Evolutionary conservation across 1,284 basidiomycete species (phyloP).

Genomic region (Stygiomarasmius scandens): DNA sequence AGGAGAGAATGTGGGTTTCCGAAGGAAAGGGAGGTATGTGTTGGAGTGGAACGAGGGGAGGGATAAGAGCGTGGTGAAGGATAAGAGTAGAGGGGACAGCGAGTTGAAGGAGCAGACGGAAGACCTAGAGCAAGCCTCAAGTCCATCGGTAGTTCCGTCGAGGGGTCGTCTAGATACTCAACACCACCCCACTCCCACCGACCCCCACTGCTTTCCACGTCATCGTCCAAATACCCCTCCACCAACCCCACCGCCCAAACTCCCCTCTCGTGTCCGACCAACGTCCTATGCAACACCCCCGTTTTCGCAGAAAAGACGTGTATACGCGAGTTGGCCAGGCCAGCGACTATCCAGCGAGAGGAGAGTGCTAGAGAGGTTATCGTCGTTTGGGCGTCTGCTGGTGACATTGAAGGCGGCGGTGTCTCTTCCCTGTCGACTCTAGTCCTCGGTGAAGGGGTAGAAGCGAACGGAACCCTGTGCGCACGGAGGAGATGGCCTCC

Average conservation of each 20-base stretch:
- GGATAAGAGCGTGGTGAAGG: background rate
- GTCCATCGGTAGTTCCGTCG: background rate
- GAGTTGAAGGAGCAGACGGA: background rate
- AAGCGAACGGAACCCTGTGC: constrained; percentile 57
- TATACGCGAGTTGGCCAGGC: constrained; percentile 87
- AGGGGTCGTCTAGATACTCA: background rate
- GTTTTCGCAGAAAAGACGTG: constrained; percentile 86
- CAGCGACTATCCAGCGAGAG: constrained; percentile 85
- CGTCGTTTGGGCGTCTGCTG: constrained; percentile 59
- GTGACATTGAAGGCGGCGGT: background rate
- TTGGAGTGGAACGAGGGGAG: background rate
- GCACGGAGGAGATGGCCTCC: constrained; percentile 79
- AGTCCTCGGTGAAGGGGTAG: constrained; percentile 26
- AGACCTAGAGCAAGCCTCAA: background rate
- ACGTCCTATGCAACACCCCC: constrained; percentile 77
- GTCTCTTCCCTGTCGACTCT: too few species aligned
- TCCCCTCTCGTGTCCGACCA: constrained; percentile 86
- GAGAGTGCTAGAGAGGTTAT: constrained; percentile 91
- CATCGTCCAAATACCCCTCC: constrained; percentile 44
- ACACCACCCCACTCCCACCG: background rate
- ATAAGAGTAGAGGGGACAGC: background rate
- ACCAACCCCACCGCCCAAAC: constrained; percentile 92
- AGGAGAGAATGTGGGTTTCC: constrained; percentile 63
- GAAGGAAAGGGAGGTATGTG: constrained; percentile 31
- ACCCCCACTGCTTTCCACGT: too few species aligned